These are phyloP conservation scores for Hamamelis virginiana DNA, from an alignment of 164 flowering plant species.

Conservation along the genomic window DNA sequence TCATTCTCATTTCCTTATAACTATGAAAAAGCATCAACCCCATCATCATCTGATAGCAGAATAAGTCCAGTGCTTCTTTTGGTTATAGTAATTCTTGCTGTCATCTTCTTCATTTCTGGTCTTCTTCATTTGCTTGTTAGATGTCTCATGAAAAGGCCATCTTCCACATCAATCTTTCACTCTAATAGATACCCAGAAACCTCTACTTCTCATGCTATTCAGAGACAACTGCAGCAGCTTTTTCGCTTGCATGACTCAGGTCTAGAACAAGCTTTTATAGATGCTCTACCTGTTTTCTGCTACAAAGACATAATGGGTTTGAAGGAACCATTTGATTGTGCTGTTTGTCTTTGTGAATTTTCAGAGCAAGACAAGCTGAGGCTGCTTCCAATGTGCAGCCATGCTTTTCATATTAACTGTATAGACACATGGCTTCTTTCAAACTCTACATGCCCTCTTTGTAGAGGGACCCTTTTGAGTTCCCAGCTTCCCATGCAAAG, in stretches of 20 bases:
- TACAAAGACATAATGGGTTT: conserved; percentile 66
- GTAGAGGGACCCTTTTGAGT: conserved; percentile 52
- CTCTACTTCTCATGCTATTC: conserved; percentile 48
- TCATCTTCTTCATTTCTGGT: conserved; percentile 61
- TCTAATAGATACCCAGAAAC: conserved; percentile 48
- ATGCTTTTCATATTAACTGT: conserved; percentile 78
- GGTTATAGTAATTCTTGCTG: conserved; percentile 56
- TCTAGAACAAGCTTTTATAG: conserved; percentile 77
- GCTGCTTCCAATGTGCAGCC: conserved; percentile 73
- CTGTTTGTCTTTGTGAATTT: conserved; percentile 82
- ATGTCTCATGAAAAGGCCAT: conserved; percentile 49
- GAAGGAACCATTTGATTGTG: conserved; percentile 86
- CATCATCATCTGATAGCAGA: conserved; percentile 36
- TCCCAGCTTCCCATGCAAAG: conserved; percentile 37
- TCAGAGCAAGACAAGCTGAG: conserved; percentile 61
- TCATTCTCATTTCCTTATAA: conserved; percentile 28
- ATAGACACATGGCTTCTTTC: conserved; percentile 91
- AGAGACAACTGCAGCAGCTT: conserved; percentile 84
- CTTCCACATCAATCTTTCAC: conserved; percentile 44
- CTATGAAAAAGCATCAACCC: conserved; percentile 28
- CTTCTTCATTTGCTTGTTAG: conserved; percentile 66
- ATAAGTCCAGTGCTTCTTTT: conserved; percentile 61
- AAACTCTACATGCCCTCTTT: conserved; percentile 84
- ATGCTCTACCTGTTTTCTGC: conserved; percentile 72
- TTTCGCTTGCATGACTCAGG: conserved; percentile 85